Conservation (phyloP, 169 alveolate species). For the Neospora caninum region DNA sequence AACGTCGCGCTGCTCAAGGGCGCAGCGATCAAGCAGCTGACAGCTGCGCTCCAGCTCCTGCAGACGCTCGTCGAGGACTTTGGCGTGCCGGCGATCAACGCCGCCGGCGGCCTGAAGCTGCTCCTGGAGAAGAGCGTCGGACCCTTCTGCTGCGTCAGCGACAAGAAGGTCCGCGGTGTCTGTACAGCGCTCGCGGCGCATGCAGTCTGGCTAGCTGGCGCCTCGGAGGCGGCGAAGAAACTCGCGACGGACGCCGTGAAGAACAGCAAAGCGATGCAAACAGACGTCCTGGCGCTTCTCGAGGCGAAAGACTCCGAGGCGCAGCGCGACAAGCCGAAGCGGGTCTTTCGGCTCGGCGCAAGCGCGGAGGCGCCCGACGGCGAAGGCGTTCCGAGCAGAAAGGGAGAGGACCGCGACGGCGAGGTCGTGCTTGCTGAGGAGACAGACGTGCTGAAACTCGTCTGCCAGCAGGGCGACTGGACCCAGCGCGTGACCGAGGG, state of each 20-base stretch:
- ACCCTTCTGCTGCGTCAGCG: conserved; percentile 62
- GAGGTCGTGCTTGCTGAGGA: conserved; percentile 29
- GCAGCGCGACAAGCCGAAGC: background rate
- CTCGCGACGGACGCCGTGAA: conserved; percentile 53
- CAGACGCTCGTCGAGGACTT: conserved; percentile 50
- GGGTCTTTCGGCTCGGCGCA: background rate
- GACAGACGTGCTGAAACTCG: conserved; percentile 56
- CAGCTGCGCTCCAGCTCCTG: conserved; percentile 52
- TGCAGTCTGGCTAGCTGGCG: conserved; percentile 52
- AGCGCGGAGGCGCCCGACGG: background rate
- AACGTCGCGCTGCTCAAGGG: conserved; percentile 64
- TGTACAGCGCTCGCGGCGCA: conserved; percentile 47
- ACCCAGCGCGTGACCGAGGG: conserved; percentile 57
- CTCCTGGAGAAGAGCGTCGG: conserved; percentile 30
- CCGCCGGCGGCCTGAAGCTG: conserved; percentile 53
- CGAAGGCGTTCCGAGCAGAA: background rate
- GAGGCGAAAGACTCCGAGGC: background rate
- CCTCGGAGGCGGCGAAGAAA: conserved; percentile 32
- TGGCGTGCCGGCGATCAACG: conserved; percentile 47
- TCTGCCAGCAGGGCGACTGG: conserved; percentile 65
- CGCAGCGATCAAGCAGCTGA: conserved; percentile 38
- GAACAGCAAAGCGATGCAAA: conserved; percentile 62
- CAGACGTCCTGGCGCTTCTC: conserved; percentile 36
- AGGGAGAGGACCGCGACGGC: conserved; percentile 32
- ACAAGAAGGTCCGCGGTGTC: conserved; percentile 51